Base-by-base conservation (phyloP, 176 grass and related monocot species). In the Bonia amplexicaulis region DNA sequence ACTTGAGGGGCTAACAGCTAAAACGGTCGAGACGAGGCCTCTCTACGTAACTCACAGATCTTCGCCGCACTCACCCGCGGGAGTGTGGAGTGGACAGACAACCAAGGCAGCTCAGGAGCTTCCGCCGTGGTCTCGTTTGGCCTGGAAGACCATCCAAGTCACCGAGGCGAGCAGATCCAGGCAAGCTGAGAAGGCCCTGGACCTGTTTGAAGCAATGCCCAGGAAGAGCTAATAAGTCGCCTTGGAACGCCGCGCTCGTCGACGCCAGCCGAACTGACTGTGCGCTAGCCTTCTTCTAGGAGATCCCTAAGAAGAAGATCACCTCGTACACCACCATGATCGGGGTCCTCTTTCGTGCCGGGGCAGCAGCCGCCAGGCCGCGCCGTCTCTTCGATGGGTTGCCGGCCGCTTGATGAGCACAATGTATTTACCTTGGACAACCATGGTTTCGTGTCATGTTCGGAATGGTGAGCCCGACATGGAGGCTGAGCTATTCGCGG, bases 201-300 rank as follows among this genome's bases (percentile, higher is more conserved):
- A 84, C 19, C 40, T 90, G 84, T 94, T 94, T 85, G 90, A 92
- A 29, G 57, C 55, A 92, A 94, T 94, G 74, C 90, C 90, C 51
- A 39, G 49, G 27, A 91, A 87, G 82, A 94, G 80, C 69, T 85
- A 92, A 68, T 85, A 92, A 68, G 87, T 94, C 63, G 46, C 82
- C 15, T 31, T 92, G 85, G 85, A 94, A 94, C 48, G 79, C 60
- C 1, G 87, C 79, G 17, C 87, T 94, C 35, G 46, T 92, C 29
- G 29, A 85, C 64, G 64, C 78, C 2, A 79, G 90, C 46, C 74
- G 64, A 17, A 71, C 77, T 6, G 84, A 77, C 3, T 16, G 72
- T 77, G 89, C 87, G 72, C 57, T 76, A 13, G 20, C 79, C 22
- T 85, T 92, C 51, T 92, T 94, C 87, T 52, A 35, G 52, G 17